These are phyloP conservation scores for Monocercomonoides exilis DNA, from an alignment of 78 protist genomes.

Conservation along the genomic window DNA sequence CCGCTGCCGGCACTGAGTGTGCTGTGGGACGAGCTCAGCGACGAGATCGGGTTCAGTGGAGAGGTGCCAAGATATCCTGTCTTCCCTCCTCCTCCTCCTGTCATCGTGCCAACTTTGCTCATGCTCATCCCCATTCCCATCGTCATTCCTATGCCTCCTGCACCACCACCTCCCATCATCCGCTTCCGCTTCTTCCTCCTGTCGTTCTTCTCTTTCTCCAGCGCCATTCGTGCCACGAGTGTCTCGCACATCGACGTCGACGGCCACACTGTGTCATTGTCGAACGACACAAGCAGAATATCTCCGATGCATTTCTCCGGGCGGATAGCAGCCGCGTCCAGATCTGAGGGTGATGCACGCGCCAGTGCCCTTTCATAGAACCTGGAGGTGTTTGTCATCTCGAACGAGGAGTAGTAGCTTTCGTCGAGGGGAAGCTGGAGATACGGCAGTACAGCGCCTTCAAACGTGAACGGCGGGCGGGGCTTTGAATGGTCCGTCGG, in stretches of 20 bases:
- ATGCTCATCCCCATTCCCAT: no score
- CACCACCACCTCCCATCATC: no score
- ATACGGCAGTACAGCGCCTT: not conserved
- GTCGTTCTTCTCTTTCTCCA: not conserved
- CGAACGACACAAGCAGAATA: not conserved
- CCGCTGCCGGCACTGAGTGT: no score
- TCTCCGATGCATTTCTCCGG: not conserved
- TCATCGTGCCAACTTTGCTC: no score
- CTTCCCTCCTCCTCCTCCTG: no score
- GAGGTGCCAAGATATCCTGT: no score
- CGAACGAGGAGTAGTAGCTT: not conserved
- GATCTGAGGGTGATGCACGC: not conserved
- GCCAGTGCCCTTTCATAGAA: not conserved
- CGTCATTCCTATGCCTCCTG: no score
- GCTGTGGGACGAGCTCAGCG: no score
- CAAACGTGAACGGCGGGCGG: not conserved
- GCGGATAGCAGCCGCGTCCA: not conserved
- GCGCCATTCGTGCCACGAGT: not conserved
- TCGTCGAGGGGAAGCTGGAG: not conserved
- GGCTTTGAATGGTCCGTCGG: not conserved
- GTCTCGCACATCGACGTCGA: not conserved
- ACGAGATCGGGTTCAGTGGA: no score
- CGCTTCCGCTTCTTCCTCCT: not conserved
- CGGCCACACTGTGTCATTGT: not conserved
- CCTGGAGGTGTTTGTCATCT: not conserved